Conservation (phyloP, 139 green algal species). For the Asterochloris sp. region DNA sequence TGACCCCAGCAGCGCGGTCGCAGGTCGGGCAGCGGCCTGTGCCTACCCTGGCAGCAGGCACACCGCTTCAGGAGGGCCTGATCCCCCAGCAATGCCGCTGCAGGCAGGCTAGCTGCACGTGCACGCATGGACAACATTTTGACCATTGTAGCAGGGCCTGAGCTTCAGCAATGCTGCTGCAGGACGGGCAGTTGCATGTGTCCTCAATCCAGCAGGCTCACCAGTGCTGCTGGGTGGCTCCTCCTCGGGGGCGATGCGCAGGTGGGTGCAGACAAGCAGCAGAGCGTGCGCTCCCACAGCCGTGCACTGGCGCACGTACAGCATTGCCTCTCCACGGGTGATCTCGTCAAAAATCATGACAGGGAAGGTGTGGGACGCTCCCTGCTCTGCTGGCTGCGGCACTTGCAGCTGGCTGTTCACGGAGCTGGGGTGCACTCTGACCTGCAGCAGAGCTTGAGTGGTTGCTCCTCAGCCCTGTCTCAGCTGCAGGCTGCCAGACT, state of each 20-base stretch:
- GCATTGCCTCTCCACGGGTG: constrained; percentile 41
- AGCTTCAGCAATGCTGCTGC: too few species aligned
- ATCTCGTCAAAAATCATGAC: constrained; percentile 51
- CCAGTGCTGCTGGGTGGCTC: neutral
- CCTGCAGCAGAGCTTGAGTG: constrained; percentile 1
- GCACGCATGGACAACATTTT: too few species aligned
- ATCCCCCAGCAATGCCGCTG: too few species aligned
- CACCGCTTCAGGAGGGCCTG: too few species aligned
- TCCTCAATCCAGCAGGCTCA: too few species aligned
- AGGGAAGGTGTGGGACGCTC: neutral
- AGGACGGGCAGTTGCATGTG: too few species aligned
- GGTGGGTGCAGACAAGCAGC: constrained; percentile 37
- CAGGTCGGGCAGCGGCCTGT: too few species aligned
- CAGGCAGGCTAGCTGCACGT: too few species aligned
- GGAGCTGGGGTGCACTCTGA: constrained; percentile 43
- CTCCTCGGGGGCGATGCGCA: constrained; percentile 21
- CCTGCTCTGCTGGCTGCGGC: neutral
- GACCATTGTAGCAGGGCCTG: too few species aligned
- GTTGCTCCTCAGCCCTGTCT: too few species aligned
- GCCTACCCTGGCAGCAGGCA: too few species aligned
- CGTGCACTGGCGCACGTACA: constrained; percentile 48
- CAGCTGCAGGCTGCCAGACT: neutral
- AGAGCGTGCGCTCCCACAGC: constrained; percentile 35
- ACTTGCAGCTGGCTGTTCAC: constrained; percentile 31
- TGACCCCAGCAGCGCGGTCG: too few species aligned